A percentile compares a stretch with the other conserved stretches of the same genome.
phyloP scores from a whole-genome alignment of 2,329 filamentous ascomycete species.

The Septoria petroselini region DNA sequence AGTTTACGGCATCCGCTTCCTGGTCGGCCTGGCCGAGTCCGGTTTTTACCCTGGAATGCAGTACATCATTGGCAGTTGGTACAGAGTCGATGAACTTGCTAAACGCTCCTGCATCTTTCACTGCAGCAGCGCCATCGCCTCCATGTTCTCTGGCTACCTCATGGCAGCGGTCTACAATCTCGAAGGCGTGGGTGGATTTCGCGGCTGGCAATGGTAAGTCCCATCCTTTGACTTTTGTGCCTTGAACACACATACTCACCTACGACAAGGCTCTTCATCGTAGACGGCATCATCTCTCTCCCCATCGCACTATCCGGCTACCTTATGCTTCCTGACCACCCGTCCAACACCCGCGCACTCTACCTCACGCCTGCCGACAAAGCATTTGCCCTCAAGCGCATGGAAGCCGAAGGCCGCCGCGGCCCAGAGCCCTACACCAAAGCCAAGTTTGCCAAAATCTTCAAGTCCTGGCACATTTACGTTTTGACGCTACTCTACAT shows the following conservation, averaged over 20 bases:
- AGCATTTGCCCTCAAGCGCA: slow-evolving; percentile 47
- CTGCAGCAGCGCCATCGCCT: slow-evolving; percentile 45
- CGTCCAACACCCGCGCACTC: slow-evolving; percentile 49
- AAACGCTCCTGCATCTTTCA: slow-evolving; percentile 56
- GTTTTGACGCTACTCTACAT: slow-evolving; percentile 57
- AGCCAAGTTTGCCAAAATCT: slow-evolving; percentile 53
- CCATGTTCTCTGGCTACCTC: slow-evolving; percentile 53
- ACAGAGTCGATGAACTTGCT: slow-evolving; percentile 50
- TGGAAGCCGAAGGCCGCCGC: slow-evolving; percentile 50
- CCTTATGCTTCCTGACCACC: slow-evolving; percentile 49
- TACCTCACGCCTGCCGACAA: slow-evolving; percentile 46
- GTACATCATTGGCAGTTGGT: slow-evolving; percentile 54
- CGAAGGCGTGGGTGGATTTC: slow-evolving; percentile 39
- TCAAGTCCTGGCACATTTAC: slow-evolving; percentile 64
- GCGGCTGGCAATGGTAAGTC: slow-evolving; percentile 55
- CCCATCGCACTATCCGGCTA: slow-evolving; percentile 53
- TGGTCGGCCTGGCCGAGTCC: slow-evolving; percentile 51
- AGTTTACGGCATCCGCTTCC: slow-evolving; percentile 49
- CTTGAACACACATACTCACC: too few relatives aligned
- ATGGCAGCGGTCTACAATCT: slow-evolving; percentile 54
- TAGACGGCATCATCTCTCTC: slow-evolving; percentile 54
- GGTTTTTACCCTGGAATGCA: slow-evolving; percentile 55
- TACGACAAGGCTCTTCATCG: slow-evolving; percentile 39
- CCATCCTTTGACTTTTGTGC: too few relatives aligned
- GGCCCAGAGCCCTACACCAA: slow-evolving; percentile 47